A percentile compares a stretch with the other conserved stretches of the same genome.
Conservation (phyloP, 208 protist genomes). For the Balamuthia mandrillaris region DNA sequence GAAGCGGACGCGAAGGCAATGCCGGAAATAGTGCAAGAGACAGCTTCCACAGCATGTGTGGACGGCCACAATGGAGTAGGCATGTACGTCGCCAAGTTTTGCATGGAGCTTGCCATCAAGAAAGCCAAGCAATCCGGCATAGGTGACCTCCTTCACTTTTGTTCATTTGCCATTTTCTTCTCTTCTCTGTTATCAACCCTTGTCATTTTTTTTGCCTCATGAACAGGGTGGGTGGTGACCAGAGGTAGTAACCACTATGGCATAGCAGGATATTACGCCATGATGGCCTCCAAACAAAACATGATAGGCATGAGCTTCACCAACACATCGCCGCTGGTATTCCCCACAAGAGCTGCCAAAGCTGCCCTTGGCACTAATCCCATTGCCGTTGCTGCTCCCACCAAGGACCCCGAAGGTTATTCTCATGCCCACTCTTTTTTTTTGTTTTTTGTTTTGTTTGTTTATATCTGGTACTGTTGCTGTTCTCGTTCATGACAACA, state of each 20-base stretch:
- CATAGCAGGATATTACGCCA: constrained; percentile 59
- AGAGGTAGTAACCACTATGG: constrained; percentile 61
- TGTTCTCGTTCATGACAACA: neutral
- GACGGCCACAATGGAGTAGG: constrained; percentile 65
- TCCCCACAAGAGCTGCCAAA: constrained; percentile 48
- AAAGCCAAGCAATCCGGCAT: constrained; percentile 48
- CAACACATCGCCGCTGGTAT: constrained; percentile 52
- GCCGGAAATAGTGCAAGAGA: constrained; percentile 54
- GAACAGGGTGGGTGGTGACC: constrained; percentile 57
- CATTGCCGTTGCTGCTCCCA: constrained; percentile 47
- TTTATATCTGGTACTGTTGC: neutral
- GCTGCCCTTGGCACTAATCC: constrained; percentile 61
- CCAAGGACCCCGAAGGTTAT: constrained; percentile 45
- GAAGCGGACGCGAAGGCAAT: constrained; percentile 27
- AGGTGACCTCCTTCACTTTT: no score
- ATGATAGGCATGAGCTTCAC: constrained; percentile 48
- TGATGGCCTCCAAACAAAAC: constrained; percentile 39
- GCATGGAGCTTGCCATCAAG: constrained; percentile 63
- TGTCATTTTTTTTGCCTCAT: constrained; percentile 14
- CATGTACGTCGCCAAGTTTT: constrained; percentile 31
- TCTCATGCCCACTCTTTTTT: neutral
- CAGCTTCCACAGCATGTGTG: constrained; percentile 55
- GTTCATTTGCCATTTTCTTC: constrained; percentile 6
- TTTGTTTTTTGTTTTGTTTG: neutral
- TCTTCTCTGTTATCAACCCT: neutral